Conservation (phyloP, 2,329 filamentous ascomycete species). For the Botrytis paeoniae region DNA sequence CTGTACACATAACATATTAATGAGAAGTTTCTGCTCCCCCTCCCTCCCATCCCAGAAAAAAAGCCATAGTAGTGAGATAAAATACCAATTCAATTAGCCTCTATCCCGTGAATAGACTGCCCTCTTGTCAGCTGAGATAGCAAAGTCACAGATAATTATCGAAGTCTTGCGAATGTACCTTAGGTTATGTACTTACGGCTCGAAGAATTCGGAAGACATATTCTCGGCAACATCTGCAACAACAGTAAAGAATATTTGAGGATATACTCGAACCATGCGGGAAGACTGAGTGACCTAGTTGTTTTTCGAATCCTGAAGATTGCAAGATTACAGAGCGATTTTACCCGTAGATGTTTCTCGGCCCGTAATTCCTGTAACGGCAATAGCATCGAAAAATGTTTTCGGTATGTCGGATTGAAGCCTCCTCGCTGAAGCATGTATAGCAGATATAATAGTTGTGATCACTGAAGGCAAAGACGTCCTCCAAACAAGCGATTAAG, state of each 20-base stretch:
- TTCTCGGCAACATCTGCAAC: not conserved
- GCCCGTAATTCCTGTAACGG: not conserved
- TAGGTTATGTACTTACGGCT: not conserved
- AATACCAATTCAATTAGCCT: not conserved
- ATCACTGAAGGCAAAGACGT: not conserved
- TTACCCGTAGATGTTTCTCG: not conserved
- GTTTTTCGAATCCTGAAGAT: not conserved
- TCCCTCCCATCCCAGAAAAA: too few species aligned
- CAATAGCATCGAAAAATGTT: not conserved
- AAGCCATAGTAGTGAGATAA: not conserved
- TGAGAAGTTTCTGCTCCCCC: not conserved
- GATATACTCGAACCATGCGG: not conserved
- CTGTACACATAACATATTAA: not conserved
- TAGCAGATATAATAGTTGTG: not conserved
- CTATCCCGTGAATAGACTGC: fast-evolving
- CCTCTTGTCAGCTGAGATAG: not conserved
- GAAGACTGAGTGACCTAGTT: not conserved
- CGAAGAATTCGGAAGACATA: not conserved
- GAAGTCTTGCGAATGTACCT: not conserved
- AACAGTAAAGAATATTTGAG: not conserved
- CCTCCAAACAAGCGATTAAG: not conserved
- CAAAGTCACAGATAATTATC: not conserved
- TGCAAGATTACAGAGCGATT: not conserved
- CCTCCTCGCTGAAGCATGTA: not conserved
- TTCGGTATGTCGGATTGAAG: not conserved